Evolutionary conservation across 495 filamentous ascomycete genomes (phyloP), one percentile per base, ranked within the genome.

Genomic region (Lophiotrema nucula): DNA sequence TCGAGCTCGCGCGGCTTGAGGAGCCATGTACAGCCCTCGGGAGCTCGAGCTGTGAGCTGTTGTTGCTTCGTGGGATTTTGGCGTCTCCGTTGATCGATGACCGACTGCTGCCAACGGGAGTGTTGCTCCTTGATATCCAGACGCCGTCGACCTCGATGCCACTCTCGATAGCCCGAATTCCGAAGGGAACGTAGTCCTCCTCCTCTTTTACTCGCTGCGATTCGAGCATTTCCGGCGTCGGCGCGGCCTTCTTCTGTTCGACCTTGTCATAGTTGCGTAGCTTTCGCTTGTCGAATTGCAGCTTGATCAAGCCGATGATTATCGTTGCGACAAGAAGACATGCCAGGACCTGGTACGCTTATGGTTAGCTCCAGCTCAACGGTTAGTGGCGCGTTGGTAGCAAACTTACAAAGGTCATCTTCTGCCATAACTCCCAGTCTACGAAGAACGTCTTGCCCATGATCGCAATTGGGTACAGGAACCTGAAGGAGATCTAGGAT

Each of bases 141-240:
- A 97, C 91, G 4, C 91, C 93, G 58, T 95, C 88, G 12, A 95
- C 82, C 65, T 89, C 82, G 21, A 96, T 77, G 12, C 91, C 92
- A 59, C 81, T 88, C 67, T 98, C 88, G 25, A 98, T 79, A 15
- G 92, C 92, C 64, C 88, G 84, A 26, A 95, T 84, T 22, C 93
- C 93, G 65, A 97, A 98, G 2, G 90, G 92, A 43, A 95, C 81
- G 13, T 89, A 84, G 50, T 64, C 65, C 67, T 70, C 69, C 52
- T 69, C 56, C 25, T 72, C 57, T 11, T 64, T 56, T 27, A 62
- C 76, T 15, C 73, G 78, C 67, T 76, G 77, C 28, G 80, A 37
- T 48, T 61, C 59, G 21, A 63, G 75, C 72, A 83, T 69, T 56
- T 79, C 77, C 48, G 76, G 71, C 41, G 81, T 70, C 51, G 81